These are phyloP conservation scores for Aegilops longissima DNA, from an alignment of 176 grass and related monocot genomes.

Conservation along the genomic window DNA sequence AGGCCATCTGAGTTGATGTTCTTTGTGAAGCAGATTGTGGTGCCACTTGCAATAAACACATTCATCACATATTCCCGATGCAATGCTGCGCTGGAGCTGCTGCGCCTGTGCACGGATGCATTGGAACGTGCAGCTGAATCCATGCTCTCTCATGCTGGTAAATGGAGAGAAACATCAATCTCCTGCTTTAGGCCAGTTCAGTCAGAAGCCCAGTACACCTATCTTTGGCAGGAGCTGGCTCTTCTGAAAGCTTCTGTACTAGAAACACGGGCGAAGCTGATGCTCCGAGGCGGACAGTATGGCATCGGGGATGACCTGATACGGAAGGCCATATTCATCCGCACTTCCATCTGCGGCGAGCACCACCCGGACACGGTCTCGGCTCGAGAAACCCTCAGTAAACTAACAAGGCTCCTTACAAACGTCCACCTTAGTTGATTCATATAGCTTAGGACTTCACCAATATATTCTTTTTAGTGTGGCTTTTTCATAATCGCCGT, in stretches of 20 bases:
- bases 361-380: slow-evolving; percentile 89
- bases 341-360: slow-evolving; percentile 88
- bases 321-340: slow-evolving; percentile 93
- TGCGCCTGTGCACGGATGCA: slow-evolving; percentile 71
- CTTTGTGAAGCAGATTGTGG: slow-evolving; percentile 75
- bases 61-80: slow-evolving; percentile 87
- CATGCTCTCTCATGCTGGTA: slow-evolving; percentile 72
- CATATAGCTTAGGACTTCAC: slow-evolving; percentile 61
- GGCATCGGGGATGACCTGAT: slow-evolving; percentile 89
- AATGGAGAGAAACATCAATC: slow-evolving; percentile 66
- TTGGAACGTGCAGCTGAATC: slow-evolving; percentile 77
- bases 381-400: slow-evolving; percentile 89
- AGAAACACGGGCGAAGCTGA: slow-evolving; percentile 87
- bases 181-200: slow-evolving; percentile 56
- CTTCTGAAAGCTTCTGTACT: slow-evolving; percentile 86
- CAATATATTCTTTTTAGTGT: slow-evolving; percentile 63
- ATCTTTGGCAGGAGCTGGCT: slow-evolving; percentile 93
- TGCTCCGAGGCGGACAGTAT: slow-evolving; percentile 91
- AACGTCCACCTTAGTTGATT: slow-evolving; percentile 93
- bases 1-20: slow-evolving; percentile 70
- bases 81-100: slow-evolving; percentile 69
- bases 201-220: slow-evolving; percentile 53
- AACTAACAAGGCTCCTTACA: slow-evolving; percentile 96
- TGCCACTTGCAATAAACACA: slow-evolving; percentile 89
- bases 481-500: slow-evolving; percentile 34